phyloP scores from a whole-genome alignment of 108 stramenopile genomes.

The Aurantiochytrium sp. region DNA sequence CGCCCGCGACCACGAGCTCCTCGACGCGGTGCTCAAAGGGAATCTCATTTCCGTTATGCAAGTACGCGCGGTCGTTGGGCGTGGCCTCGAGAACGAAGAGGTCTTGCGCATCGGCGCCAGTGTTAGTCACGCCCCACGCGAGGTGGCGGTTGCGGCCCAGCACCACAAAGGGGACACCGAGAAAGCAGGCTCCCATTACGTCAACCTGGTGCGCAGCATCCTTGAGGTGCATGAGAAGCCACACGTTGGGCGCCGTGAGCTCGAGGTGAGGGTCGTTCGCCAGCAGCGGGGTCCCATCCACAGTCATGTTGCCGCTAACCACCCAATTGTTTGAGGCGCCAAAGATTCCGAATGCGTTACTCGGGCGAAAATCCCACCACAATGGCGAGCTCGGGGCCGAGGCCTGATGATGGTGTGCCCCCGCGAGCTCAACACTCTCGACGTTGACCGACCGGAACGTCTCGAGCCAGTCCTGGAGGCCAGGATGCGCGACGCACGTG shows the following conservation, averaged over 20 bases:
- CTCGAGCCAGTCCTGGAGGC: not conserved
- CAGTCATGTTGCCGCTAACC: not conserved
- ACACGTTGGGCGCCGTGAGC: slow-evolving; percentile 25
- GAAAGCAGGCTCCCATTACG: not conserved
- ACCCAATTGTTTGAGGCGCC: slow-evolving; percentile 38
- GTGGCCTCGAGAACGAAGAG: not conserved
- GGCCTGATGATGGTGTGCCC: too few relatives aligned
- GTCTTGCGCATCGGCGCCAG: slow-evolving; percentile 38
- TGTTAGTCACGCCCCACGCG: slow-evolving; percentile 37
- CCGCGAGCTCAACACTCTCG: too few relatives aligned
- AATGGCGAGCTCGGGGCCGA: not conserved
- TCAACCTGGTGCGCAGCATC: not conserved
- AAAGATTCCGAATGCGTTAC: not conserved
- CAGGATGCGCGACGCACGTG: not conserved
- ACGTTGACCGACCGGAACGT: too few relatives aligned
- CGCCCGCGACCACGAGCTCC: not conserved
- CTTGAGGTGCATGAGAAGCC: slow-evolving; percentile 1
- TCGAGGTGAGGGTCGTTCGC: slow-evolving; percentile 35
- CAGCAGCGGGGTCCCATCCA: not conserved
- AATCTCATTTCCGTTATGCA: not conserved
- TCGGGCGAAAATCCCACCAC: not conserved
- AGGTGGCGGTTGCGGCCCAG: slow-evolving; percentile 27
- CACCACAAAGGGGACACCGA: slow-evolving; percentile 18
- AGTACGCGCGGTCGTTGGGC: not conserved
- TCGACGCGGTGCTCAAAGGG: not conserved